Percentiles rank a stretch among this genome's conserved stretches.
These are phyloP conservation scores for Venturiaceae sp. DNA, from an alignment of 2,329 filamentous ascomycete species.

Conservation along the genomic window DNA sequence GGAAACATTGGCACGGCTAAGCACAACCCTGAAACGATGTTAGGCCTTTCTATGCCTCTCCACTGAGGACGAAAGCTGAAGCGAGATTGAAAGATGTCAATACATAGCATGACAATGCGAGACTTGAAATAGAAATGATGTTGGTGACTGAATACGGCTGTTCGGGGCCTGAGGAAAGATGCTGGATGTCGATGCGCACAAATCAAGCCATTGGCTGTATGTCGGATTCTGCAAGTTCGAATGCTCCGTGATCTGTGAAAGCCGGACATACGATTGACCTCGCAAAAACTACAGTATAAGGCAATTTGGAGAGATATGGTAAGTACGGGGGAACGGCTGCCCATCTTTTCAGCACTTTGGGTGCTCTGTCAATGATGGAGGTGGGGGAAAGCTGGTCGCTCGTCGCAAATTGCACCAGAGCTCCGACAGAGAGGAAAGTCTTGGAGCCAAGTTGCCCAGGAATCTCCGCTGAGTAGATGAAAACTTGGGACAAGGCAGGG, in stretches of 20 bases:
- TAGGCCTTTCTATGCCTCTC: too few species aligned
- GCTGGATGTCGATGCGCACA: background rate
- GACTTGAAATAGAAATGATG: background rate
- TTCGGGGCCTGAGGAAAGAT: background rate
- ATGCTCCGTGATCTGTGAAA: background rate
- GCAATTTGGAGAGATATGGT: background rate
- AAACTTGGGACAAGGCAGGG: background rate
- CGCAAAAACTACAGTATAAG: background rate
- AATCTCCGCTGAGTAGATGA: background rate
- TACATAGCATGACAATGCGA: background rate
- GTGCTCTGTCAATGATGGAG: background rate
- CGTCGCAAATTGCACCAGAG: background rate
- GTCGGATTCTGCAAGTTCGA: background rate
- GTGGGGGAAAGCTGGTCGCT: background rate
- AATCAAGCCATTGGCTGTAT: background rate
- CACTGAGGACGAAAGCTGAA: background rate
- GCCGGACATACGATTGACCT: background rate
- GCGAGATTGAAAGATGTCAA: background rate
- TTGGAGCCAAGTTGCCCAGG: background rate
- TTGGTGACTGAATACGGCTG: background rate
- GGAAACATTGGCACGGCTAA: background rate
- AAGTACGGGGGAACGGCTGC: background rate
- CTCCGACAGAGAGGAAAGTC: background rate
- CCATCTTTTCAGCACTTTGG: background rate
- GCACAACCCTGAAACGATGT: background rate